Conservation (phyloP, 257 asterid genomes). For the Ocimum tenuiflorum region DNA sequence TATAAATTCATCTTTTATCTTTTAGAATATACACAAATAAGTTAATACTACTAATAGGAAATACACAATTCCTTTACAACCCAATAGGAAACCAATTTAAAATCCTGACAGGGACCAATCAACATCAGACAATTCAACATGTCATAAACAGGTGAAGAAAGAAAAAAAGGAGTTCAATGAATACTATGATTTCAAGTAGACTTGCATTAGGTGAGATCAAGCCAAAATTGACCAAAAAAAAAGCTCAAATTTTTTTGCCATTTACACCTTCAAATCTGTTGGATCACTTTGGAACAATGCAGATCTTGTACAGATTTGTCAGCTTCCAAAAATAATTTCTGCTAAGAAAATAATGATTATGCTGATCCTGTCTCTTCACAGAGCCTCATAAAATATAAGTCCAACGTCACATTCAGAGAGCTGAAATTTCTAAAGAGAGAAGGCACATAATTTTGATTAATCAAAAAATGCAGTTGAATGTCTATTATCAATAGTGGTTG, state of each 20-base stretch:
- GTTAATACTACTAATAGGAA: no score
- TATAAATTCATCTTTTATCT: no score
- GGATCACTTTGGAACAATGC: not conserved
- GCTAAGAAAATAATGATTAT: not conserved
- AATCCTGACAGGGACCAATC: not conserved
- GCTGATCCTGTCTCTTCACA: not conserved
- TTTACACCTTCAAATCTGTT: not conserved
- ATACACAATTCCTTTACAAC: not conserved
- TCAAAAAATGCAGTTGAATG: conserved; percentile 18
- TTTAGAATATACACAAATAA: no score
- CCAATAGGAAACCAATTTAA: not conserved
- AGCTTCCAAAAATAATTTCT: not conserved
- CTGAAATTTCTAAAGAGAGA: not conserved
- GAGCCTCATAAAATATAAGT: not conserved
- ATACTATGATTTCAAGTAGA: not conserved
- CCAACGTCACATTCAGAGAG: conserved; percentile 6
- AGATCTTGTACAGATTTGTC: not conserved
- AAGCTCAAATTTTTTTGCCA: not conserved
- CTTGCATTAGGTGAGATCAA: not conserved
- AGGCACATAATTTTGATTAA: not conserved
- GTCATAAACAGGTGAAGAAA: not conserved
- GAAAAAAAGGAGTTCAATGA: not conserved
- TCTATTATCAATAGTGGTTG: conserved; percentile 24
- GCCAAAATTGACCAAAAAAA: not conserved
- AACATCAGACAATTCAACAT: not conserved